phyloP scores from a whole-genome alignment of 192 early-diverging fungal species.

The Phlyctochytrium planicorne region DNA sequence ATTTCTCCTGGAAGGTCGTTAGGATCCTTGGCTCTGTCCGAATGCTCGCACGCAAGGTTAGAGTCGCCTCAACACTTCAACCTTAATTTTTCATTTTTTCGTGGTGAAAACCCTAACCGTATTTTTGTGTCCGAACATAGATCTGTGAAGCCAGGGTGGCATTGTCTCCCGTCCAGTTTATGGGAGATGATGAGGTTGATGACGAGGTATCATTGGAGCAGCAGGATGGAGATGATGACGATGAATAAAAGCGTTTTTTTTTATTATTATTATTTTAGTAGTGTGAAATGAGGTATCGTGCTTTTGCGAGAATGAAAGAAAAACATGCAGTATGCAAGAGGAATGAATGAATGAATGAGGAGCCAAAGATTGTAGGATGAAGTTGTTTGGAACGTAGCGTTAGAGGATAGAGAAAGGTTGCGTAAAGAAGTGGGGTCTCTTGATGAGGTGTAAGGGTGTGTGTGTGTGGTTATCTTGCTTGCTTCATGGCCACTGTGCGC shows the following conservation, averaged over 20 bases:
- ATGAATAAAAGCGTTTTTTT: neutral
- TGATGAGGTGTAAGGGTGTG: no score
- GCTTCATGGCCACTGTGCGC: no score
- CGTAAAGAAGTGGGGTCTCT: neutral
- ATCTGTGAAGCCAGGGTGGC: slow-evolving; percentile 4
- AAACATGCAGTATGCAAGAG: no score
- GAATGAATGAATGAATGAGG: neutral
- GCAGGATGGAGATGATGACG: neutral
- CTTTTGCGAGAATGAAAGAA: no score
- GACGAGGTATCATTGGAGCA: neutral
- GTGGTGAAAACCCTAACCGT: neutral
- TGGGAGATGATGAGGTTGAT: neutral
- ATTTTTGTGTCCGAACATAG: slow-evolving; percentile 2
- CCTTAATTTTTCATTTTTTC: no score
- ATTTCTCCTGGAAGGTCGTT: slow-evolving; percentile 82
- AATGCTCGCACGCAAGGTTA: slow-evolving; percentile 50
- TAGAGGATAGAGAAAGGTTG: neutral
- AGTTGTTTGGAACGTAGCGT: neutral
- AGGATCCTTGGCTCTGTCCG: slow-evolving; percentile 46
- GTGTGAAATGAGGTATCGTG: neutral
- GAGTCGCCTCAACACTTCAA: neutral
- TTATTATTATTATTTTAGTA: neutral
- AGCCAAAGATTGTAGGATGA: neutral
- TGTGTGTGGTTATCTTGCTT: no score
- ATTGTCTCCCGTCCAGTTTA: neutral